These are phyloP conservation scores for Colletotrichum tanaceti DNA, from an alignment of 2,329 filamentous ascomycete species.

Conservation along the genomic window DNA sequence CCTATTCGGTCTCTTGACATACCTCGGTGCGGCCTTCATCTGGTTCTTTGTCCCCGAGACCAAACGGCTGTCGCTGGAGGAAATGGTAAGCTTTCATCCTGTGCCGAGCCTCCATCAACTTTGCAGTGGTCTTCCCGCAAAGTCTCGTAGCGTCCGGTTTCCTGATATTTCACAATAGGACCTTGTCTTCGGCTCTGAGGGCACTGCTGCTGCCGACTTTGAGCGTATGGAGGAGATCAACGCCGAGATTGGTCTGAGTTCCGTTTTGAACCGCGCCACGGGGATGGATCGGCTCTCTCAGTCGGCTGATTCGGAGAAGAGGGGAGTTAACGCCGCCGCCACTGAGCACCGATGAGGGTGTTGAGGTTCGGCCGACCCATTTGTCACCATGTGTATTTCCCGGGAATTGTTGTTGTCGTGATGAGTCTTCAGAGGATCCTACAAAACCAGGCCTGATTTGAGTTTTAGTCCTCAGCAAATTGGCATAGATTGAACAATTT, in stretches of 20 bases:
- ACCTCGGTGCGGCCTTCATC: conserved; percentile 69
- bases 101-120: no score
- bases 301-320: conserved; percentile 25
- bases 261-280: conserved; percentile 34
- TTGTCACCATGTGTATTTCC: background rate
- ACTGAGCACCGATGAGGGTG: background rate
- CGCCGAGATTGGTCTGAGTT: conserved; percentile 71
- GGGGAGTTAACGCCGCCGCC: background rate
- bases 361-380: background rate
- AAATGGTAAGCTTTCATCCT: conserved; percentile 60
- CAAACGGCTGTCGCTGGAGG: conserved; percentile 71
- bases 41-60: conserved; percentile 75
- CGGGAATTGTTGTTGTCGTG: background rate
- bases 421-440: background rate
- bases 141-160: background rate
- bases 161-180: conserved; percentile 56
- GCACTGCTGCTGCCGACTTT: conserved; percentile 73
- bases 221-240: conserved; percentile 81
- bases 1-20: conserved; percentile 74
- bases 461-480: rapidly evolving
- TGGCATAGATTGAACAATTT: background rate
- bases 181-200: conserved; percentile 73
- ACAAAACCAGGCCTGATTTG: background rate
- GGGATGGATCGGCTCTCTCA: background rate
- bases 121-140: no score